Conservation (phyloP, 2,329 filamentous ascomycete species). For the Gyromitra esculenta region DNA sequence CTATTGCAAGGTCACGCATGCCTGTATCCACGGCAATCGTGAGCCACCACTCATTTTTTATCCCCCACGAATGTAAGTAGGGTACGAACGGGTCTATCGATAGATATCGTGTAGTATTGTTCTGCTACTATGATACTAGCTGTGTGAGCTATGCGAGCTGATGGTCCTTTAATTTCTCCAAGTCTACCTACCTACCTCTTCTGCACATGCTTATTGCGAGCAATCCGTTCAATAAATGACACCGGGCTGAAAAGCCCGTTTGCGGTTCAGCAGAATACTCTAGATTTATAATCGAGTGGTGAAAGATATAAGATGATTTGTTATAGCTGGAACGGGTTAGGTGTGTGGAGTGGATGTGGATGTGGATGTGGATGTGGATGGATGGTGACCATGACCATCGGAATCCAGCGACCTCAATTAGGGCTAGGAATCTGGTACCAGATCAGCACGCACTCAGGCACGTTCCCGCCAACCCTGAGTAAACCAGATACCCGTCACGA, state of each 20-base stretch:
- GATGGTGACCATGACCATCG: background rate
- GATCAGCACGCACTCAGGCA: conserved; percentile 49
- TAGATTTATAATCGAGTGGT: conserved; percentile 33
- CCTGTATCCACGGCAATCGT: conserved; percentile 14
- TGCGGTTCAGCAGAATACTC: conserved; percentile 30
- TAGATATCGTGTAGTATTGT: background rate
- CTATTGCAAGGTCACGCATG: conserved; percentile 5
- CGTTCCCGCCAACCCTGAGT: conserved; percentile 37
- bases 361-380: too few species aligned
- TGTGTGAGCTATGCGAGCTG: conserved; percentile 33
- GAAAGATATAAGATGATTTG: background rate
- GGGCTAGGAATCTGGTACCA: conserved; percentile 36
- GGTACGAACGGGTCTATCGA: conserved; percentile 18
- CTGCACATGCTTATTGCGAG: conserved; percentile 41
- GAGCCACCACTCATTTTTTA: conserved; percentile 25
- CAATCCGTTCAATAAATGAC: conserved; percentile 22
- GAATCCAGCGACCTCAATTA: conserved; percentile 7
- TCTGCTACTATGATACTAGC: background rate
- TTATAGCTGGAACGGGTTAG: conserved; percentile 29
- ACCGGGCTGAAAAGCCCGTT: conserved; percentile 35
- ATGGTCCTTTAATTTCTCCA: conserved; percentile 47
- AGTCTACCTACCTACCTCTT: conserved; percentile 30
- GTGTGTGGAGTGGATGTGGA: too few species aligned
- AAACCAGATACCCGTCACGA: conserved; percentile 42
- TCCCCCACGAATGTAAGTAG: conserved; percentile 14